Evolutionary conservation across 2,329 filamentous ascomycete species (phyloP).

Genomic region (Hypoxylon sp.): DNA sequence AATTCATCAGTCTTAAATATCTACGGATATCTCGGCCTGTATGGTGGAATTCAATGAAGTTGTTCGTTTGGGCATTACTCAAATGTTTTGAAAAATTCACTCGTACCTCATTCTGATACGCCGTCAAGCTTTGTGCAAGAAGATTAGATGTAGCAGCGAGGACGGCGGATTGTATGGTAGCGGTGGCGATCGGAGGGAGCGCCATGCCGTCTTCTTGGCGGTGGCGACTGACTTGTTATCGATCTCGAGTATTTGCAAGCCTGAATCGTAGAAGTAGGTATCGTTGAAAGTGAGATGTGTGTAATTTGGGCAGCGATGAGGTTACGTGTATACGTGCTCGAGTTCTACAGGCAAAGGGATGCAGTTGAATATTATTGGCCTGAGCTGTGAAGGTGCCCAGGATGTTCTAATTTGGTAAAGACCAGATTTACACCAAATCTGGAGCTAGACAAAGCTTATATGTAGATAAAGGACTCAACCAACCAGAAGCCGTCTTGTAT

Average conservation of each 20-base stretch:
- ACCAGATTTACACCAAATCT: constrained; percentile 16
- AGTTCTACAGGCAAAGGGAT: constrained; percentile 1
- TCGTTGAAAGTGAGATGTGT: neutral
- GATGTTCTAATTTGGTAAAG: constrained; percentile 12
- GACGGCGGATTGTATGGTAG: constrained; percentile 74
- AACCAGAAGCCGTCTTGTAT: constrained; percentile 5
- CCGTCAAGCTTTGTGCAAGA: constrained; percentile 77
- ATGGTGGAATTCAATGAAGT: constrained; percentile 16
- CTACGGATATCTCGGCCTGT: constrained; percentile 3
- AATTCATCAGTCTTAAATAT: constrained; percentile 16
- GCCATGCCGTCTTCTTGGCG: constrained; percentile 49
- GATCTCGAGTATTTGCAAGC: neutral
- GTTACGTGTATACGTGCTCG: neutral
- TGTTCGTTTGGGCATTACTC: neutral
- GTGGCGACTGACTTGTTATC: neutral
- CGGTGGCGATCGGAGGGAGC: constrained; percentile 66
- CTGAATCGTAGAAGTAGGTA: neutral
- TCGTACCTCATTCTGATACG: constrained; percentile 71
- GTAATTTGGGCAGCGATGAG: constrained; percentile 2
- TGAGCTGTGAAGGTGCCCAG: neutral
- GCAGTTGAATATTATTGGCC: constrained; percentile 7
- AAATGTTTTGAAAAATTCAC: constrained; percentile 4
- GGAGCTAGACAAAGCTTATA: neutral
- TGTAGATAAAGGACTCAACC: neutral
- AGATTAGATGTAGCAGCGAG: constrained; percentile 78